These are phyloP conservation scores for Taiozyma sp. DNA, from an alignment of 1,139 yeast genomes.

Conservation along the genomic window DNA sequence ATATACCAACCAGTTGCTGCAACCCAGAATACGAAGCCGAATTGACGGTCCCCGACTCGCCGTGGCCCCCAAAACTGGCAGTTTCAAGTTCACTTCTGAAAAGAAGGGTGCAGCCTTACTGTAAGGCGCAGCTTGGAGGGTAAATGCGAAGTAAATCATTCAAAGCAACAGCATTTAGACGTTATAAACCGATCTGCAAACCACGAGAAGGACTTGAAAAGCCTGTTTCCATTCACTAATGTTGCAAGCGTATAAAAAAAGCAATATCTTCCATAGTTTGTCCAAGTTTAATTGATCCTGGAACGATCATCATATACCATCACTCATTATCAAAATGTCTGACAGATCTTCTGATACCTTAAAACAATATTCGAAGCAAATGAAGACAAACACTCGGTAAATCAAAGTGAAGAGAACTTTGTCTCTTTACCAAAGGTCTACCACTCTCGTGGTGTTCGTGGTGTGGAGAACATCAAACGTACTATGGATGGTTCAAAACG, in stretches of 20 bases:
- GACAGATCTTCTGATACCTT: background rate
- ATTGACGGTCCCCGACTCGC: too few species aligned
- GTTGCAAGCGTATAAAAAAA: background rate
- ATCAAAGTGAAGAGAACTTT: background rate
- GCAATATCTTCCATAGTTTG: background rate
- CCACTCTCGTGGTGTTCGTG: conserved; percentile 29
- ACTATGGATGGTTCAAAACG: conserved; percentile 20
- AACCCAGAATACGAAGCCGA: too few species aligned
- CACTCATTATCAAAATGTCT: background rate
- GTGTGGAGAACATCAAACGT: conserved; percentile 27
- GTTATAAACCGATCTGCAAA: background rate
- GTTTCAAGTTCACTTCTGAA: too few species aligned
- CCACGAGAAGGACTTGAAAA: background rate
- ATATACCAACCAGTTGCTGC: too few species aligned
- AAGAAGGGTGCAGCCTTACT: background rate
- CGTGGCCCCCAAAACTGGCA: too few species aligned
- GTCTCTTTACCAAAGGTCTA: conserved; percentile 1
- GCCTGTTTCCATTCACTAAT: too few species aligned
- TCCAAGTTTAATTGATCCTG: too few species aligned
- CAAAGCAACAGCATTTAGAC: background rate
- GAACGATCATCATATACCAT: too few species aligned
- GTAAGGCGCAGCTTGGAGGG: background rate
- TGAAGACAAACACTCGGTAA: background rate
- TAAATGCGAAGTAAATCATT: background rate
- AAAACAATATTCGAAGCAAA: background rate